phyloP scores from a whole-genome alignment of 2,329 filamentous ascomycete genomes.

The Fusarium nurragi region DNA sequence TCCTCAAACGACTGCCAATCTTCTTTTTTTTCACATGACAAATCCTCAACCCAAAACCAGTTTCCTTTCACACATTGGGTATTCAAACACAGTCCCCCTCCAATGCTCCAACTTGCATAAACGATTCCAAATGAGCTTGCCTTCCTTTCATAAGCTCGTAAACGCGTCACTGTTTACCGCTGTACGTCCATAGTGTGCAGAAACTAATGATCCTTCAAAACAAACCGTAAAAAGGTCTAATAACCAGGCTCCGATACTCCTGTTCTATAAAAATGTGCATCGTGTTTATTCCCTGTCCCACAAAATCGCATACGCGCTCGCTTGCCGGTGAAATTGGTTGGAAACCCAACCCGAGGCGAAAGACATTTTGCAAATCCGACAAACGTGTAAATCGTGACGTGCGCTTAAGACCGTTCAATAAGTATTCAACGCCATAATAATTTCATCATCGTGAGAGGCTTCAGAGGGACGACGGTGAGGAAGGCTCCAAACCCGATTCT shows the following conservation, averaged over 20 bases:
- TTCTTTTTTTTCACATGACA: not conserved
- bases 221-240: conserved; percentile 24
- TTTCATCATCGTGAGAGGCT: conserved; percentile 21
- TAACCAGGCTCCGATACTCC: conserved; percentile 28
- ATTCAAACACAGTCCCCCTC: conserved; percentile 28
- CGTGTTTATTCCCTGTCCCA: conserved; percentile 19
- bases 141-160: conserved; percentile 22
- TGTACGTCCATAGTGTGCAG: conserved; percentile 15
- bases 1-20: not conserved
- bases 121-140: conserved; percentile 19
- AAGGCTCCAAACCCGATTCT: not conserved
- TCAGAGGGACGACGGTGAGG: not conserved
- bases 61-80: conserved; percentile 12
- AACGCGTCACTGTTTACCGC: conserved; percentile 26
- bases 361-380: conserved; percentile 32
- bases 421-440: conserved; percentile 19
- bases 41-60: not conserved
- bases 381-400: conserved; percentile 27
- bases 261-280: conserved; percentile 34
- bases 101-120: conserved; percentile 22
- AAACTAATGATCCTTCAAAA: conserved; percentile 11
- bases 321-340: conserved; percentile 17
- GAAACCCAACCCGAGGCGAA: conserved; percentile 21
- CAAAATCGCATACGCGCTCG: conserved; percentile 30
- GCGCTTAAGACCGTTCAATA: conserved; percentile 8